Base-by-base conservation (phyloP, 163 green algal species). In the Prototheca wickerhamii region DNA sequence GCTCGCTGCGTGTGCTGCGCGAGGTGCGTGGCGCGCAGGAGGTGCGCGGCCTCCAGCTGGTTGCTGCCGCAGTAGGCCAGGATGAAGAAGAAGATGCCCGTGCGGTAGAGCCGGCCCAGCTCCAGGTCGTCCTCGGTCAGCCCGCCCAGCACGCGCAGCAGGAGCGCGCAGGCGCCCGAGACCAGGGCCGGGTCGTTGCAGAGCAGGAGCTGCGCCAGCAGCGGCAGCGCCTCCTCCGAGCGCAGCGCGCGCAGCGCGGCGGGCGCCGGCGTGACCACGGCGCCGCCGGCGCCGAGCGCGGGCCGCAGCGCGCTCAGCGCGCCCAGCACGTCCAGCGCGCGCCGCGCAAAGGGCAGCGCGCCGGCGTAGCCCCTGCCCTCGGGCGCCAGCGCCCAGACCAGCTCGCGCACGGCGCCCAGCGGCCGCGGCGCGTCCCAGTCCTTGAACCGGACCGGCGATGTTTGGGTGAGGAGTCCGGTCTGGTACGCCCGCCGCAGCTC, bases 11-110 rank as follows among this genome's bases (percentile, higher is more conserved):
- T 80, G 29, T 71, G 65, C 64, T 91, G 84, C 26, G 30, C 52
- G 29, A 87, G 70, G 60, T 95, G 88, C 10, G 81, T 68, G 12
- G 65, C 70, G 62, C 83, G 64, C 58, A 57, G 4, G n/a, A 97
- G 80, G 4, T 32, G 52, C 0, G 84, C 77, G 0, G 89, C 58
- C 67, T 89, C 83, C 7, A 51, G 33, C 59, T 96, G 73, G 74
- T 97, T 94, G 63, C 72, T 87, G 46, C 90, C 87, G 60, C 74
- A 74, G 72, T 96, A 96, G 8, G 86, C 79, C 20, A 97, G 76
- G 0, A 65, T 68, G 58, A 95, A 96, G 76, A 91, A 93, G 67
- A 91, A 90, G 2, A 76, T 59, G 57, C 89, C 91, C 2, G 88
- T 96, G 37, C 80, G 75, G 74, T 95, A 92, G 44, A 97, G 79